Evolutionary conservation across 2,329 filamentous ascomycete species (phyloP).

Genomic region (Fusarium sambucinum): DNA sequence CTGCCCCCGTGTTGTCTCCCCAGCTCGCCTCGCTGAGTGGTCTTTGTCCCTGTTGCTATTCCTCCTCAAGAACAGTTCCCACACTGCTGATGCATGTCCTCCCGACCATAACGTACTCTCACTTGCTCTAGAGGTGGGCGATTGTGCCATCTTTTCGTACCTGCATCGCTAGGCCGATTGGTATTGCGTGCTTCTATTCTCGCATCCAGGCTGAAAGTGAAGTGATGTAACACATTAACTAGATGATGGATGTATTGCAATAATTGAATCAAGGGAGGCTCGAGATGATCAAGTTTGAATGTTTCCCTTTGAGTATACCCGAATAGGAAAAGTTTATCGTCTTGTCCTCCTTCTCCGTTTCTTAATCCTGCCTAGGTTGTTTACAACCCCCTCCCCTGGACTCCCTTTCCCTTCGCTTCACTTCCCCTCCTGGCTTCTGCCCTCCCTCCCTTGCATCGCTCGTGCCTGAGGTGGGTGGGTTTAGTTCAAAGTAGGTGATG

Average conservation of each 20-base stretch:
- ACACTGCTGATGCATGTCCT: conserved; percentile 30
- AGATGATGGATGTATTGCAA: conserved; percentile 11
- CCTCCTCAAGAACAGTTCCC: conserved; percentile 26
- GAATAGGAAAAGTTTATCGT: conserved; percentile 33
- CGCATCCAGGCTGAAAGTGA: not conserved
- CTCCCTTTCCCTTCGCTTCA: conserved; percentile 32
- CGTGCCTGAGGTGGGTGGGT: conserved; percentile 30
- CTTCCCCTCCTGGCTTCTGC: conserved; percentile 25
- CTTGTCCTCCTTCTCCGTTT: conserved; percentile 14
- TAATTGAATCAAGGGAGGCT: conserved; percentile 30
- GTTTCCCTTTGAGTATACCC: conserved; percentile 18
- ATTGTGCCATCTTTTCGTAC: conserved; percentile 33
- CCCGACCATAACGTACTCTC: conserved; percentile 17
- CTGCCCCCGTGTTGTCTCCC: conserved; percentile 20
- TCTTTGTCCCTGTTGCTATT: conserved; percentile 19
- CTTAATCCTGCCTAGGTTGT: conserved; percentile 20
- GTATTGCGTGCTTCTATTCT: conserved; percentile 23
- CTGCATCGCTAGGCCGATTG: conserved; percentile 33
- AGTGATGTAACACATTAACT: not conserved
- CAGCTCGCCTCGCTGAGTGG: conserved; percentile 32
- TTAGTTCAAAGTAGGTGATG: conserved; percentile 21
- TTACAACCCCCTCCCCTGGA: conserved; percentile 7
- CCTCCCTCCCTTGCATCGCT: conserved; percentile 7
- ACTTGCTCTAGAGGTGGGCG: conserved; percentile 21
- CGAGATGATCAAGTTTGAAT: conserved; percentile 16